Evolutionary conservation across 306 rosid species (phyloP).

Genomic region (Betula pendula): DNA sequence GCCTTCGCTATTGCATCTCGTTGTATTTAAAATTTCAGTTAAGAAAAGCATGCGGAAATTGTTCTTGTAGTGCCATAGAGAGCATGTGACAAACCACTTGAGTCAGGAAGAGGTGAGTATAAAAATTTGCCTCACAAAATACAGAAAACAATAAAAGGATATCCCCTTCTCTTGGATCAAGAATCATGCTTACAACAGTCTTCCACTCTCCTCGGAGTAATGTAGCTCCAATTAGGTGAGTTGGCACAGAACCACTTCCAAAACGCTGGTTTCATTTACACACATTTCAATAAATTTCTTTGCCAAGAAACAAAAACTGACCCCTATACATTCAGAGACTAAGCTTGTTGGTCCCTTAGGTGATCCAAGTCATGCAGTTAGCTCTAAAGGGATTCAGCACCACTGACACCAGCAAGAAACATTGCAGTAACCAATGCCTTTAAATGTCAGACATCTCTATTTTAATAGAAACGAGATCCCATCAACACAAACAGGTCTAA

Average conservation of each 20-base stretch:
- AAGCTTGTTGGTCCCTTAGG: background rate
- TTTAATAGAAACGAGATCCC: background rate
- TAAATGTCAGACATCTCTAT: background rate
- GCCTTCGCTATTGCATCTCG: slow-evolving; percentile 54
- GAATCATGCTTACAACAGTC: slow-evolving; percentile 72
- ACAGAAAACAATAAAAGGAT: slow-evolving; percentile 62
- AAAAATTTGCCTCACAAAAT: background rate
- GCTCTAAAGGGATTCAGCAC: background rate
- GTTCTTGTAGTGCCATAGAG: slow-evolving; percentile 14
- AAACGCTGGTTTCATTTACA: slow-evolving; percentile 65
- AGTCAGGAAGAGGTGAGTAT: slow-evolving; percentile 17
- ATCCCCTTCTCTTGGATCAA: slow-evolving; percentile 98
- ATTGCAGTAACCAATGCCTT: background rate
- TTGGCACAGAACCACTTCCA: slow-evolving; percentile 95
- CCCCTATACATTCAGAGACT: background rate
- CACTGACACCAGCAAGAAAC: background rate
- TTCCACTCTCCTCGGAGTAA: slow-evolving; percentile 91
- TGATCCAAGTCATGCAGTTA: background rate
- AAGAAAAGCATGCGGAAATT: slow-evolving; percentile 40
- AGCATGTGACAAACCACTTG: slow-evolving; percentile 27
- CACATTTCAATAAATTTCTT: slow-evolving; percentile 27
- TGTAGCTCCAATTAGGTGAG: slow-evolving; percentile 77
- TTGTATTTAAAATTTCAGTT: slow-evolving; percentile 63
- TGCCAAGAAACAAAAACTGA: background rate
- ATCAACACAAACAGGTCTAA: background rate